Conservation (phyloP, 768 basidiomycete genomes). For the Daedaleopsis sinensis region DNA sequence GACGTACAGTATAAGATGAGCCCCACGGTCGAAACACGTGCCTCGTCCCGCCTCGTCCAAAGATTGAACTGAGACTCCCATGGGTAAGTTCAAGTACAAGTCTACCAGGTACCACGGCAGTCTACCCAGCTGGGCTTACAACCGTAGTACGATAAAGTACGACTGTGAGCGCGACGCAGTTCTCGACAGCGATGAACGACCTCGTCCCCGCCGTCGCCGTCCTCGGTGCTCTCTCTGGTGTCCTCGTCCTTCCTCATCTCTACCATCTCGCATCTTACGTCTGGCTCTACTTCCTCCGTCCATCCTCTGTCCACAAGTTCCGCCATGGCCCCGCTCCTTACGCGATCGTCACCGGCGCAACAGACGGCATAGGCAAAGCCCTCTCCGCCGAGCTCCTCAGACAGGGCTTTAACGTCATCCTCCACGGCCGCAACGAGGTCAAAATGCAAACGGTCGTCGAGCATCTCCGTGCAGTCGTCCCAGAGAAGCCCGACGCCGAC, state of each 20-base stretch:
- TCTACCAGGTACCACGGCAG: too few species aligned
- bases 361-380: conserved; percentile 34
- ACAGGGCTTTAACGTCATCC: conserved; percentile 32
- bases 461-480: conserved; percentile 17
- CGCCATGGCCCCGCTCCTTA: conserved; percentile 27
- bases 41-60: too few species aligned
- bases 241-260: conserved; percentile 19
- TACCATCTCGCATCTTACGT: conserved; percentile 21
- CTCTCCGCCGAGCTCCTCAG: conserved; percentile 29
- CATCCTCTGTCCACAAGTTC: conserved; percentile 22
- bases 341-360: conserved; percentile 31
- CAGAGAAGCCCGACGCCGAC: conserved; percentile 9
- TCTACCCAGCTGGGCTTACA: too few species aligned
- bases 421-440: conserved; percentile 28
- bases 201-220: background rate
- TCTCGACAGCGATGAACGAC: too few species aligned
- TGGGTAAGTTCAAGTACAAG: too few species aligned
- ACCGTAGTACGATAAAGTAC: too few species aligned
- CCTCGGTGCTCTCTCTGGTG: conserved; percentile 20
- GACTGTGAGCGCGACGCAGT: too few species aligned
- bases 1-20: too few species aligned
- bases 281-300: conserved; percentile 28
- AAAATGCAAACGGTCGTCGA: conserved; percentile 26
- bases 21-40: too few species aligned
- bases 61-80: too few species aligned